Conservation (phyloP, 345 rosid genomes). For the Dipteronia sinensis region DNA sequence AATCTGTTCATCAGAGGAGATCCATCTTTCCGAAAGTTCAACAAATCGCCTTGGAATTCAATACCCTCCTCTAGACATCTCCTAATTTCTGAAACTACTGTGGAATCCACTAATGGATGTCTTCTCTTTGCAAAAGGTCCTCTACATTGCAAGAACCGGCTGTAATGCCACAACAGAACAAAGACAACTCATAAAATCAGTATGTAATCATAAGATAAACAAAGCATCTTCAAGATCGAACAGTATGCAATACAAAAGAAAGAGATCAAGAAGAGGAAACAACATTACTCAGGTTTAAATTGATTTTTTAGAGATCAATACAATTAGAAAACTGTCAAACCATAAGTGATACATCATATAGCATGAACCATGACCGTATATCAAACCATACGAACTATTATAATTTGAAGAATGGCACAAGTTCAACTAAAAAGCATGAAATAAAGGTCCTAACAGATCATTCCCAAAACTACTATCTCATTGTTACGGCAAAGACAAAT, state of each 20-base stretch:
- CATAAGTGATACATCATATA: neutral
- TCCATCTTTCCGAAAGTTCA: conserved; percentile 90
- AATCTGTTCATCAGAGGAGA: conserved; percentile 75
- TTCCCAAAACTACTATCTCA: neutral
- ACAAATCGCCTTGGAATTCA: conserved; percentile 82
- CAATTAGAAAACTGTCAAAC: neutral
- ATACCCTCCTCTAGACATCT: conserved; percentile 80
- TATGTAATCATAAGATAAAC: conserved; percentile 16
- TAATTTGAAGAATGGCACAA: neutral
- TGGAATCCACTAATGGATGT: conserved; percentile 80
- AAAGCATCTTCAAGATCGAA: conserved; percentile 6
- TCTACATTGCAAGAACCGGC: conserved; percentile 89
- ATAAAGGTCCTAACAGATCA: neutral
- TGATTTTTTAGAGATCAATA: neutral
- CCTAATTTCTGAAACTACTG: conserved; percentile 73
- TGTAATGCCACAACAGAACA: conserved; percentile 40
- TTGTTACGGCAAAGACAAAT: neutral
- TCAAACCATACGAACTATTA: neutral
- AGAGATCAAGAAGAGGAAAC: conserved; percentile 7
- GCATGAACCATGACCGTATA: neutral
- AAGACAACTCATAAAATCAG: conserved; percentile 13
- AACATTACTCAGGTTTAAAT: neutral
- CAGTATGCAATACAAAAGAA: neutral
- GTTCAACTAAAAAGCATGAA: neutral
- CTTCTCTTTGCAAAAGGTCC: conserved; percentile 94